Evolutionary conservation across 2,329 filamentous ascomycete genomes (phyloP).

Genomic region (Exophiala bonariae): DNA sequence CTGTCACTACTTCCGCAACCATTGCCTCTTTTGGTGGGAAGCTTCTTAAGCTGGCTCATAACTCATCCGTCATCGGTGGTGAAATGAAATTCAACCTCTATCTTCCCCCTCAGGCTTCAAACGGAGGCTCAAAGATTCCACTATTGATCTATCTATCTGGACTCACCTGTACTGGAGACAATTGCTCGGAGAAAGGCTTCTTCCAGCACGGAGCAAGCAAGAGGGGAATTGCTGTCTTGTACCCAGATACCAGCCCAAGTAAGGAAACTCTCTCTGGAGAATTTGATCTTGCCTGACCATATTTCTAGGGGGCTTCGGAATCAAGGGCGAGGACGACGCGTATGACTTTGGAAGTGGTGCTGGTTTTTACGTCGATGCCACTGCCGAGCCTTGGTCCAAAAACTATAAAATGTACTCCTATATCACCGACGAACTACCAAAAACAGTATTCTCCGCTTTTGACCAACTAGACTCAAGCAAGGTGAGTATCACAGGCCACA

Average conservation of each 20-base stretch:
- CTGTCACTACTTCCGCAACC: constrained; percentile 84
- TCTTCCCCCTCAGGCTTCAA: constrained; percentile 70
- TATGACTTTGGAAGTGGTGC: constrained; percentile 93
- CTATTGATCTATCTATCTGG: constrained; percentile 92
- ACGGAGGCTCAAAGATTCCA: constrained; percentile 65
- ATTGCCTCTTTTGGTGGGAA: constrained; percentile 92
- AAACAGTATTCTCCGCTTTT: constrained; percentile 71
- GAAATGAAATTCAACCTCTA: constrained; percentile 93
- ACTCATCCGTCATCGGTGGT: constrained; percentile 74
- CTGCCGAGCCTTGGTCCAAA: constrained; percentile 67
- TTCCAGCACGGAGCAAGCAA: constrained; percentile 80
- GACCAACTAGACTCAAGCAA: constrained; percentile 67
- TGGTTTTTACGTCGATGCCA: constrained; percentile 92
- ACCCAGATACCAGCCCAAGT: constrained; percentile 93
- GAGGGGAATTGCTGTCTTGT: constrained; percentile 86
- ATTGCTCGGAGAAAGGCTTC: constrained; percentile 77
- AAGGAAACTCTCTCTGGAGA: background rate
- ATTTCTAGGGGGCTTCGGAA: constrained; percentile 67
- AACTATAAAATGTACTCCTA: constrained; percentile 97
- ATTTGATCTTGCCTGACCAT: constrained; percentile 3
- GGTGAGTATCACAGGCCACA: constrained; percentile 88
- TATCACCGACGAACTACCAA: constrained; percentile 83
- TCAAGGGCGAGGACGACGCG: constrained; percentile 79
- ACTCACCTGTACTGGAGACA: constrained; percentile 89
- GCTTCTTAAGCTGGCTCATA: constrained; percentile 89